phyloP scores from a whole-genome alignment of 2,329 filamentous ascomycete species.

The Xylaria sp. region DNA sequence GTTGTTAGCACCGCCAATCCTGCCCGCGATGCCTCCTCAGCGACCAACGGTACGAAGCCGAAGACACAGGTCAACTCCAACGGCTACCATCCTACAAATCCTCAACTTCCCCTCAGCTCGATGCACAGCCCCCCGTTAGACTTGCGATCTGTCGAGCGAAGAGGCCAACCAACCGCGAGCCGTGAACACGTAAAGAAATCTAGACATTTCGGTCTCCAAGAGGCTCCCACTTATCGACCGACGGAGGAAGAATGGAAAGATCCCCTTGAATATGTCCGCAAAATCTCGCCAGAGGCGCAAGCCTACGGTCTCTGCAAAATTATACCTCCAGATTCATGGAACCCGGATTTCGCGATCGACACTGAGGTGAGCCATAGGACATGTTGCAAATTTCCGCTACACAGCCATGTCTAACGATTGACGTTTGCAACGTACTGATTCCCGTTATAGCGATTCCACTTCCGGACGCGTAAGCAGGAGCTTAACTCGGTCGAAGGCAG shows the following conservation, averaged over 20 bases:
- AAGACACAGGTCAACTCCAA: slow-evolving; percentile 65
- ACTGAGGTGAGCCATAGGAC: slow-evolving; percentile 76
- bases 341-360: slow-evolving; percentile 94
- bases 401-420: not conserved
- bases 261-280: slow-evolving; percentile 91
- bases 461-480: slow-evolving; percentile 94
- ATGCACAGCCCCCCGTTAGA: slow-evolving; percentile 75
- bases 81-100: slow-evolving; percentile 62
- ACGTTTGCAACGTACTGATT: slow-evolving; percentile 30
- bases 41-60: slow-evolving; percentile 53
- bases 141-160: slow-evolving; percentile 88
- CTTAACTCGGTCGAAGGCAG: slow-evolving; percentile 98
- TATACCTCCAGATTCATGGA: slow-evolving; percentile 92
- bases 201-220: slow-evolving; percentile 84
- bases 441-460: slow-evolving; percentile 83
- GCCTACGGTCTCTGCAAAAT: slow-evolving; percentile 96
- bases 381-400: not conserved
- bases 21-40: slow-evolving; percentile 50
- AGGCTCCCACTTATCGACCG: slow-evolving; percentile 90
- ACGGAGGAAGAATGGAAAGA: slow-evolving; percentile 96
- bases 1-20: slow-evolving; percentile 52
- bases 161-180: slow-evolving; percentile 80
- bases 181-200: slow-evolving; percentile 80
- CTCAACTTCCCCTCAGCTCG: slow-evolving; percentile 64
- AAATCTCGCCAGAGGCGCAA: slow-evolving; percentile 85